Percentiles rank a stretch among this genome's conserved stretches.
phyloP scores from a whole-genome alignment of 2,329 filamentous ascomycete genomes.

The Trichoderma guizhouense region DNA sequence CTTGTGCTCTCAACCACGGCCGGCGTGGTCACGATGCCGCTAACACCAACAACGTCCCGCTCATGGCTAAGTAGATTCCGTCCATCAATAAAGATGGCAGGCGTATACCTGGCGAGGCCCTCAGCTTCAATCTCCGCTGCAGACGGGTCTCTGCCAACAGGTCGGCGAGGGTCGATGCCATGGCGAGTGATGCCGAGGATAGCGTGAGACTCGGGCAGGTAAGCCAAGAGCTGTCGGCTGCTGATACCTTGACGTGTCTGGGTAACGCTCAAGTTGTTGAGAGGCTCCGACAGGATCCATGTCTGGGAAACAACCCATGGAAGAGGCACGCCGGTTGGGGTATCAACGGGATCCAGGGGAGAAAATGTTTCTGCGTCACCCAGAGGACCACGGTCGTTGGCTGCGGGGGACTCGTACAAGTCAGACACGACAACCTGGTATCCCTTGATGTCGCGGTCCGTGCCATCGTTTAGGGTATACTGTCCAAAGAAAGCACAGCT shows the following conservation, averaged over 20 bases:
- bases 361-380: constrained; percentile 71
- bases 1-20: constrained; percentile 89
- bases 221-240: constrained; percentile 75
- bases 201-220: constrained; percentile 67
- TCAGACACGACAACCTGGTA: constrained; percentile 85
- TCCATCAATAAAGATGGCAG: constrained; percentile 78
- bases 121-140: constrained; percentile 73
- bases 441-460: constrained; percentile 64
- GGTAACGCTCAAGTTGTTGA: constrained; percentile 76
- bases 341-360: constrained; percentile 63
- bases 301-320: constrained; percentile 78
- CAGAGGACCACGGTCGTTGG: constrained; percentile 82
- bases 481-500: constrained; percentile 73
- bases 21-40: constrained; percentile 69
- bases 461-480: constrained; percentile 54
- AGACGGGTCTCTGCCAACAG: constrained; percentile 79
- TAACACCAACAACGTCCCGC: constrained; percentile 74
- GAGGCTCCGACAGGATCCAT: constrained; percentile 75
- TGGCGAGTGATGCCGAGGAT: constrained; percentile 77
- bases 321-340: constrained; percentile 52
- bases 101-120: constrained; percentile 72
- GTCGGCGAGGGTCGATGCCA: constrained; percentile 80
- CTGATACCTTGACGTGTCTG: constrained; percentile 91
- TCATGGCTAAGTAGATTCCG: constrained; percentile 77
- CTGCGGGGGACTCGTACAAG: constrained; percentile 78